A percentile compares a stretch with the other conserved stretches of the same genome.
These are phyloP conservation scores for Aspergillus amoenus DNA, from an alignment of 2,329 filamentous ascomycete species.

Conservation along the genomic window DNA sequence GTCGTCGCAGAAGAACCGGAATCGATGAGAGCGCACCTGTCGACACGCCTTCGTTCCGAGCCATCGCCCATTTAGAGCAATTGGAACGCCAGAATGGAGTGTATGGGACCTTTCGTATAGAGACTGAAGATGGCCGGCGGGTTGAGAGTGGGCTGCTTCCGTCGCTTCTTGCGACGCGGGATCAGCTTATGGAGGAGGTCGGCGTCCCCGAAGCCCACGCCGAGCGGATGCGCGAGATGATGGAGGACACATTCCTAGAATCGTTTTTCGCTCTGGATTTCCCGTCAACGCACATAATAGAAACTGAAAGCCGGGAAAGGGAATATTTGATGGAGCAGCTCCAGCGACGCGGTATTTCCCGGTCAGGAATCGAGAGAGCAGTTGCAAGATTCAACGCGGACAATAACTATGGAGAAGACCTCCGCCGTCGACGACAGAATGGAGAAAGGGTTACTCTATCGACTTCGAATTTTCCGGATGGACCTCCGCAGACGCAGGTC, in stretches of 20 bases:
- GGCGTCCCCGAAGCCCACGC: conserved; percentile 39
- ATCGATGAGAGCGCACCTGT: conserved; percentile 22
- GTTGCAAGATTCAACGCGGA: conserved; percentile 41
- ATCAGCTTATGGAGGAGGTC: conserved; percentile 44
- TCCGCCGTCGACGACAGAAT: conserved; percentile 39
- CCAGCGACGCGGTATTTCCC: conserved; percentile 40
- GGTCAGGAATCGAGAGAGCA: conserved; percentile 36
- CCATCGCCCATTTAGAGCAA: conserved; percentile 41
- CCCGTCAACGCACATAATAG: conserved; percentile 35
- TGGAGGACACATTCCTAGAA: conserved; percentile 46
- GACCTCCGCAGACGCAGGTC: conserved; percentile 24
- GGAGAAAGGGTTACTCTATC: conserved; percentile 40
- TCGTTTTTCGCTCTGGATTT: conserved; percentile 44
- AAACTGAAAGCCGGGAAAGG: conserved; percentile 33
- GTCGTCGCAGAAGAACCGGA: conserved; percentile 34
- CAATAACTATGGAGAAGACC: conserved; percentile 39
- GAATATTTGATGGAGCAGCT: conserved; percentile 40
- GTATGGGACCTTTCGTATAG: conserved; percentile 44
- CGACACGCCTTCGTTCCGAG: conserved; percentile 36
- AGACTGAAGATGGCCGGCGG: conserved; percentile 41
- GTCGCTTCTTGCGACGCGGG: conserved; percentile 41
- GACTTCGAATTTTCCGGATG: conserved; percentile 33
- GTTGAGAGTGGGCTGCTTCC: conserved; percentile 45
- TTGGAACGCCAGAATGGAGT: conserved; percentile 42
- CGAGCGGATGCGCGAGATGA: conserved; percentile 43